Evolutionary conservation across 495 filamentous ascomycete species (phyloP), one percentile per base, ranked within the genome.

Genomic region (Rhizodiscina lignyota): DNA sequence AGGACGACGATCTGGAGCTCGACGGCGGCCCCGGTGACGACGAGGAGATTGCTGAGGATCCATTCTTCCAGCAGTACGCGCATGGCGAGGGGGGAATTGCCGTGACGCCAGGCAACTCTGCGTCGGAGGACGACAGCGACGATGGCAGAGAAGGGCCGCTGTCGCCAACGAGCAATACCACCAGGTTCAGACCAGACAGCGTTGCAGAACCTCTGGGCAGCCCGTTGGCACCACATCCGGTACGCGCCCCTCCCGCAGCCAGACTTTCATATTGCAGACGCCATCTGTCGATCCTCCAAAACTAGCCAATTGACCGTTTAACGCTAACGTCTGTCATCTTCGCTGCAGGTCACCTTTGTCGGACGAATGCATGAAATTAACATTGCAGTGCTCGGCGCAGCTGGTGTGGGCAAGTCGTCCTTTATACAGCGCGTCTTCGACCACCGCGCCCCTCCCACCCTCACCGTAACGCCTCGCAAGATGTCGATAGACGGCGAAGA

Each of bases 401-500:
- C 70, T 44, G 74, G 76, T 33, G 80, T 83, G 22, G 87, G 87
- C 44, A 94, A 96, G 60, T 83, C 82, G 32, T 79, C 80, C 17
- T 93, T 96, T 45, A 79, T 94, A 40, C 77, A 81, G 48, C 72
- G 68, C 36, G 80, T 82, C 8, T 59, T 89, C 45, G 77, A 83
- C 27, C 61, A 87, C 41, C 72, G 70, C 39, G 56, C 58, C 23
- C 54, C 68, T 1, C 65, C 78, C 2, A 55, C 56, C 21, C 38
- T 46, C 6, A 56, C 64, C 29, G 64, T 69, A 19, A 71, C 62
- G 24, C 66, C 70, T 34, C 79, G 79, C 48, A 80, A 68, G 46
- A 71, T 91, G 58, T 71, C 73, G 2, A 54, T 94, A 45, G 83
- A 94, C 36, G 79, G 78, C 40, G 59, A 68, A 15, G 62, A 72